Evolutionary conservation across 2,329 filamentous ascomycete species (phyloP).

Genomic region (Stemphylium lycopersici): DNA sequence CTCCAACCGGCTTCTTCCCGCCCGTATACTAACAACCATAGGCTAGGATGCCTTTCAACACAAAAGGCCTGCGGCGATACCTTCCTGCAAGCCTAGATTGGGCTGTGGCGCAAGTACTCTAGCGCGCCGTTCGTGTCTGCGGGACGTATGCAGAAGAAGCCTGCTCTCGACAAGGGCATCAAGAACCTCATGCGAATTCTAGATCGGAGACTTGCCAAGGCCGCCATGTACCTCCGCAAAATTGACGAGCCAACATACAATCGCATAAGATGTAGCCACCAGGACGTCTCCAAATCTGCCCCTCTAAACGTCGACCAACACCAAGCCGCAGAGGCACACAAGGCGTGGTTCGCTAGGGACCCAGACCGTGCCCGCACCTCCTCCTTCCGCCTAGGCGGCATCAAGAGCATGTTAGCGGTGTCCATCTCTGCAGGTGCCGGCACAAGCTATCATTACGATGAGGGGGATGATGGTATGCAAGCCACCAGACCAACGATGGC

Average conservation of each 20-base stretch:
- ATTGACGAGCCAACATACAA: neutral
- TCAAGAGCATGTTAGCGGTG: neutral
- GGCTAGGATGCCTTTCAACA: too few relatives aligned
- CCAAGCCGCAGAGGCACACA: neutral
- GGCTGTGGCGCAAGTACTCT: constrained; percentile 14
- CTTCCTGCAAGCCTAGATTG: constrained; percentile 6
- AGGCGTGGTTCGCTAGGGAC: neutral
- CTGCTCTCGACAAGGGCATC: neutral
- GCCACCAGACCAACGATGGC: too few relatives aligned
- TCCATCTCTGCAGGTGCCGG: neutral
- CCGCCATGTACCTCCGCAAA: neutral
- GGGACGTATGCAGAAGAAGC: neutral
- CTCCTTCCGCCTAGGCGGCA: neutral
- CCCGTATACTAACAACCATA: too few relatives aligned
- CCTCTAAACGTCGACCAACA: neutral
- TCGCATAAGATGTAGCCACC: neutral
- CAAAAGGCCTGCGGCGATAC: constrained; percentile 12
- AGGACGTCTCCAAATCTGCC: neutral
- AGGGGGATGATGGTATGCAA: neutral
- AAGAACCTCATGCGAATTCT: neutral
- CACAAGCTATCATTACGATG: neutral
- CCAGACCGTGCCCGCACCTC: neutral
- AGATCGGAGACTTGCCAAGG: neutral
- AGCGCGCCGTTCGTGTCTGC: neutral
- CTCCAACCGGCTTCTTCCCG: too few relatives aligned